phyloP scores from a whole-genome alignment of 2,329 filamentous ascomycete genomes.

The Botrytis tulipae region DNA sequence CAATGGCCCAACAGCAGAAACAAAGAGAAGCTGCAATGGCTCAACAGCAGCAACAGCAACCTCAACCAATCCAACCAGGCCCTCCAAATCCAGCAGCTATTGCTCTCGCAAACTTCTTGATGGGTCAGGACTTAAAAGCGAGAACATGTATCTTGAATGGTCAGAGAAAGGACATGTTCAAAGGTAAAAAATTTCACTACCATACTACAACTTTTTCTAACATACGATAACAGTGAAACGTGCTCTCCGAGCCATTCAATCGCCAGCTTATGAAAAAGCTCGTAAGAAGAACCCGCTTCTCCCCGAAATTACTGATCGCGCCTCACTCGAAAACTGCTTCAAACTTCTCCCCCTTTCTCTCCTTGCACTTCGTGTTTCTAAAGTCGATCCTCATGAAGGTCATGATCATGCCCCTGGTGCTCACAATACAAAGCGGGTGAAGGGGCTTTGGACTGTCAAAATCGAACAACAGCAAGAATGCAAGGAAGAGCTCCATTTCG shows the following conservation, averaged over 20 bases:
- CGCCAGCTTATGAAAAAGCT: constrained; percentile 85
- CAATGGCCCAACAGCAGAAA: constrained; percentile 45
- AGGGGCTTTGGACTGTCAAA: constrained; percentile 93
- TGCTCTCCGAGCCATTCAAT: constrained; percentile 85
- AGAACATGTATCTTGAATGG: constrained; percentile 92
- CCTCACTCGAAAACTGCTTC: constrained; percentile 88
- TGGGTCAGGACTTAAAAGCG: constrained; percentile 79
- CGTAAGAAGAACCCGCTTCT: constrained; percentile 85
- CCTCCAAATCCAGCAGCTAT: constrained; percentile 87
- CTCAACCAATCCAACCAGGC: constrained; percentile 69
- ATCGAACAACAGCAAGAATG: constrained; percentile 96
- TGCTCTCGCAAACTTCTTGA: constrained; percentile 85
- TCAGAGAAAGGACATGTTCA: constrained; percentile 97
- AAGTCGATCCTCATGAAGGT: constrained; percentile 74
- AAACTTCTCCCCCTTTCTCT: constrained; percentile 93
- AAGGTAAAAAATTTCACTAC: constrained; percentile 55
- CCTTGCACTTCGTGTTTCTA: constrained; percentile 84
- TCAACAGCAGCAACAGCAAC: constrained; percentile 48
- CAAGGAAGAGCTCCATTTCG: constrained; percentile 84
- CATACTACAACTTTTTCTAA: constrained; percentile 11
- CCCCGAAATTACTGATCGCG: constrained; percentile 82
- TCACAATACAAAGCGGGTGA: constrained; percentile 82
- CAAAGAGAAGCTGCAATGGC: constrained; percentile 47
- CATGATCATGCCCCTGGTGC: constrained; percentile 62
- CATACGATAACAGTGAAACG: constrained; percentile 71